A percentile compares a stretch with the other conserved stretches of the same genome.
These are phyloP conservation scores for Begonia fuchsioides DNA, from an alignment of 306 rosid genomes.

Conservation along the genomic window DNA sequence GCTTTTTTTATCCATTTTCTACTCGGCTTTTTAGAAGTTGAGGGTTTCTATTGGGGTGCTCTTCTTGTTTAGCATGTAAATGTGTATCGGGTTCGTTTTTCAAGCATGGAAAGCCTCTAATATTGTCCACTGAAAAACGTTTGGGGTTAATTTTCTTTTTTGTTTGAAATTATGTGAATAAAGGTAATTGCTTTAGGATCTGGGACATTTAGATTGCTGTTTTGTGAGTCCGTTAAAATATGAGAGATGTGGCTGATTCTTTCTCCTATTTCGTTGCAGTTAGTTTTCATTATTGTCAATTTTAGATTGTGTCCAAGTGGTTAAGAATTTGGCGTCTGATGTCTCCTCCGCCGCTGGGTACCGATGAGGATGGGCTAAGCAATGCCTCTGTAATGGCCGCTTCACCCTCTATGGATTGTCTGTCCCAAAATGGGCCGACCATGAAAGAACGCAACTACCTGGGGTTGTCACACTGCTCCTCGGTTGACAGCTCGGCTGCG, in stretches of 20 bases:
- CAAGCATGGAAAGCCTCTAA: no score
- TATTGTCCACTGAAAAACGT: no score
- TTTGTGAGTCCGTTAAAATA: not conserved
- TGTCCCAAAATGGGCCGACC: conserved; percentile 38
- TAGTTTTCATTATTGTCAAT: no score
- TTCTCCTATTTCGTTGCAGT: not conserved
- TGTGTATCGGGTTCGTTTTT: no score
- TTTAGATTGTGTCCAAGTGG: conserved; percentile 8
- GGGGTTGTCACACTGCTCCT: conserved; percentile 82
- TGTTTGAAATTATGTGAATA: no score
- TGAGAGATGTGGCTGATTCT: conserved; percentile 58
- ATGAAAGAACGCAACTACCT: conserved; percentile 76
- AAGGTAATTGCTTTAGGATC: no score
- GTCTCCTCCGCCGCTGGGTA: conserved; percentile 56
- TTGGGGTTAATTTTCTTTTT: no score
- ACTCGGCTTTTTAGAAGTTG: no score
- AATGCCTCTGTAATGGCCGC: conserved; percentile 31
- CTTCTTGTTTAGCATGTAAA: no score
- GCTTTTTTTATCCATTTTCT: no score
- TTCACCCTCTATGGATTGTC: conserved; percentile 40
- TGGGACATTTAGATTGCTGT: no score
- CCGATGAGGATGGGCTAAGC: conserved; percentile 59
- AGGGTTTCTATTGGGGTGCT: no score
- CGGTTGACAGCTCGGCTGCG: conserved; percentile 67
- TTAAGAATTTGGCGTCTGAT: conserved; percentile 47